A percentile compares a stretch with the other conserved stretches of the same genome.
Conservation (phyloP, 495 filamentous ascomycete species). For the Penicillium coffeae region DNA sequence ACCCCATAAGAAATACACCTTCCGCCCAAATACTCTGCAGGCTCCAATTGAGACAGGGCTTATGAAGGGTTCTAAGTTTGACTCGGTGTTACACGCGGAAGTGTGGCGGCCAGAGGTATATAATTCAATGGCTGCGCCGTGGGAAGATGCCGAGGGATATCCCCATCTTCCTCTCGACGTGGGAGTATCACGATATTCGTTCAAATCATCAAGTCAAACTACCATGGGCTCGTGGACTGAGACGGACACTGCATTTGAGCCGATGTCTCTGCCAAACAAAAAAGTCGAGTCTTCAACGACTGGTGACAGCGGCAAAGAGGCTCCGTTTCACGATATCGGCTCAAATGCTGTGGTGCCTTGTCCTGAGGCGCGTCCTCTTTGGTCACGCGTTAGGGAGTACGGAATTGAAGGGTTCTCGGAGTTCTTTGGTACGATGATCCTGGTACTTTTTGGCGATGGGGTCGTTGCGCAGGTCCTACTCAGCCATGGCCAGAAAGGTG, state of each 20-base stretch:
- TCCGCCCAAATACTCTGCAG: background rate
- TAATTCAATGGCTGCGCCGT: background rate
- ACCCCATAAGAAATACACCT: background rate
- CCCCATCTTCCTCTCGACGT: background rate
- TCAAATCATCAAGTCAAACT: background rate
- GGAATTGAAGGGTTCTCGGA: slow-evolving; percentile 58
- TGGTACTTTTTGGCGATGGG: slow-evolving; percentile 62
- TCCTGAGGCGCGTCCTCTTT: slow-evolving; percentile 29
- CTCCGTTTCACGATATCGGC: slow-evolving; percentile 13
- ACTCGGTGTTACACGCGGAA: background rate
- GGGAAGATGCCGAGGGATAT: background rate
- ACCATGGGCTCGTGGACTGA: slow-evolving; percentile 10
- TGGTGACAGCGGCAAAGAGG: slow-evolving; percentile 14
- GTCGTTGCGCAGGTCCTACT: slow-evolving; percentile 57
- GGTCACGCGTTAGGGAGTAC: slow-evolving; percentile 43
- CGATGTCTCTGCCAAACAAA: slow-evolving; percentile 17
- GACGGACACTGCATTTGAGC: background rate
- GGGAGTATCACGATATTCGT: background rate
- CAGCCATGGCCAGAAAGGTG: slow-evolving; percentile 45
- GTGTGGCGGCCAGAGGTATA: background rate
- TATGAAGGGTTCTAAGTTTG: background rate
- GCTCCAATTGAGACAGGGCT: background rate
- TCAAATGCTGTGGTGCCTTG: background rate
- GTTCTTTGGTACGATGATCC: slow-evolving; percentile 60
- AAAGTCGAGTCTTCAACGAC: slow-evolving; percentile 7